Evolutionary conservation across 495 filamentous ascomycete genomes (phyloP), one percentile per base, ranked within the genome.

Genomic region (Bathelium albidoporum): DNA sequence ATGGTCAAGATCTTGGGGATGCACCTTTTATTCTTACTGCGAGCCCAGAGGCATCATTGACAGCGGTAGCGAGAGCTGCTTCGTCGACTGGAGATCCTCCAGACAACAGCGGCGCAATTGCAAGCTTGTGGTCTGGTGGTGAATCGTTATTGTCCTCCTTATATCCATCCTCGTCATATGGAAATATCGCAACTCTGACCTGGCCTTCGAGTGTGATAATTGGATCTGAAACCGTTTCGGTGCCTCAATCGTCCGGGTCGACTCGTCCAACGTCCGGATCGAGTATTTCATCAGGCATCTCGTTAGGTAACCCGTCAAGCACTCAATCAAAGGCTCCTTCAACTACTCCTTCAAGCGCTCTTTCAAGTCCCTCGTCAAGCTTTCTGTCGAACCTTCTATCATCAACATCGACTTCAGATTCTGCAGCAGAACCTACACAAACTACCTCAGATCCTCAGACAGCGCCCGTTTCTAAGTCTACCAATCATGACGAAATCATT

Each of bases 151-250:
- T 68, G 11, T 61, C 59, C 14, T 62, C 62, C 29, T 62, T 65
- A 24, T 68, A 68, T 60, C 66, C 66, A 22, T 68, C 66, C 14
- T 59, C 66, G 11, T 59, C 66, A 11, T 11, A 62, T 18, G 62
- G 59, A 20, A 39, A 65, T 18, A 34, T 68, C 2, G 59, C 59
- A 1, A 44, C 66, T 22, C 60, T 68, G 26, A 68, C 62, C 26
- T 65, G 62, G 62, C 66, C 66, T 5, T 32, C 59, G 20, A 45
- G 59, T 16, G 63, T 68, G n/a, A 52, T 59, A 28, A 52, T 68
- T 10, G 63, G 55, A 11, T 62, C 59, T 26, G 24, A 20, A 2
- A 68, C 66, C 1, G 49, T 55, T 16, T 55, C 49, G 29, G 49
- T 55, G 49, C 49, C 49, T 55, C 49, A 55, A 5, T 55, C 49